Evolutionary conservation across 2,329 filamentous ascomycete genomes (phyloP).

Genomic region (Colletotrichum caudatum): DNA sequence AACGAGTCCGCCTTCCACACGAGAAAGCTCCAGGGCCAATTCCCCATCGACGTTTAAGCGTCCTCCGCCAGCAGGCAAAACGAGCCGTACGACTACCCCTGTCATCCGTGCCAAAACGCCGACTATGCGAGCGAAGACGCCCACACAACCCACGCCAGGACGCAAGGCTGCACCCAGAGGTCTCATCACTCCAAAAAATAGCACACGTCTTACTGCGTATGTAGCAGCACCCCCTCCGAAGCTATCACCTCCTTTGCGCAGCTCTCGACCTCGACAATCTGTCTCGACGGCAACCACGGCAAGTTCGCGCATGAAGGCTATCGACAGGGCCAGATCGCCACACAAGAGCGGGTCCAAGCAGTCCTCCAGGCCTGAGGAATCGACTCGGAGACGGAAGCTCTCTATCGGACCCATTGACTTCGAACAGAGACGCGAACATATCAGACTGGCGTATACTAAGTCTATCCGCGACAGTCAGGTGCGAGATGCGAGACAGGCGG

Average conservation of each 20-base stretch:
- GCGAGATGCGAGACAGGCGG: constrained; percentile 65
- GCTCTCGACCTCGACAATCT: constrained; percentile 83
- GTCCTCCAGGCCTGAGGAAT: constrained; percentile 53
- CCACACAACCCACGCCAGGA: constrained; percentile 51
- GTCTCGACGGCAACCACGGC: constrained; percentile 81
- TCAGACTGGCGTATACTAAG: constrained; percentile 86
- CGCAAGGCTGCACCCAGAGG: constrained; percentile 57
- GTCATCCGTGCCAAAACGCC: constrained; percentile 59
- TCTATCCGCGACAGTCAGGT: constrained; percentile 82
- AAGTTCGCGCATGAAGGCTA: constrained; percentile 74
- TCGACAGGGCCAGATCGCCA: constrained; percentile 67
- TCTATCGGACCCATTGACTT: constrained; percentile 85
- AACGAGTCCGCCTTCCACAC: constrained; percentile 54
- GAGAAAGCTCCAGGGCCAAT: constrained; percentile 61
- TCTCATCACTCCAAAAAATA: constrained; percentile 63
- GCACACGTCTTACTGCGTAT: constrained; percentile 76
- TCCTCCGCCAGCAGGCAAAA: constrained; percentile 56
- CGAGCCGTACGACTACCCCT: constrained; percentile 54
- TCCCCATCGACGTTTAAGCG: constrained; percentile 64
- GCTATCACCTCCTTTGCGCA: constrained; percentile 82
- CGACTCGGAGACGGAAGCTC: constrained; percentile 63
- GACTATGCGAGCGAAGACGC: constrained; percentile 57
- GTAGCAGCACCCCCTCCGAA: constrained; percentile 78
- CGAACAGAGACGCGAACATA: constrained; percentile 82
- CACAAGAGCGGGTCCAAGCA: constrained; percentile 49